Evolutionary conservation across 2,329 filamentous ascomycete genomes (phyloP).

Genomic region (Verticillium nubilum): DNA sequence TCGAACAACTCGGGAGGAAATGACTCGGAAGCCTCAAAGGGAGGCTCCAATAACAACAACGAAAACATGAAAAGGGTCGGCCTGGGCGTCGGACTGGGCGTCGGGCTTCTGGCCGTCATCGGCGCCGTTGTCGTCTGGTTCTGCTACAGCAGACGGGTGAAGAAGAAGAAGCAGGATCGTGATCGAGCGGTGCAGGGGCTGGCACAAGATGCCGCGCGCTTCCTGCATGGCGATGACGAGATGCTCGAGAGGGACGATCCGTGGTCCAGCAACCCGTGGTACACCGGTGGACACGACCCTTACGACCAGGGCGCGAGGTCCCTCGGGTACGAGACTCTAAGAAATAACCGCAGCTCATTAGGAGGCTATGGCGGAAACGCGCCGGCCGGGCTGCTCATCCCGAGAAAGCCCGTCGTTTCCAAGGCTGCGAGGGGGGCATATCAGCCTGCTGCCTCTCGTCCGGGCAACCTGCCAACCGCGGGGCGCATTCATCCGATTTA

Average conservation of each 20-base stretch:
- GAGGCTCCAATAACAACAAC: constrained; percentile 3
- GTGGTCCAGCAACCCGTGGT: constrained; percentile 33
- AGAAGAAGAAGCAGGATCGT: constrained; percentile 22
- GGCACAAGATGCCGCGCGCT: constrained; percentile 42
- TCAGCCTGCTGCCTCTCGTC: constrained; percentile 8
- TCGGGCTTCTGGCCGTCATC: constrained; percentile 52
- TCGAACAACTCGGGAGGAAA: constrained; percentile 15
- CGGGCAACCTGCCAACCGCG: constrained; percentile 12
- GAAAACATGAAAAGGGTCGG: constrained; percentile 41
- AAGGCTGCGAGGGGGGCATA: constrained; percentile 13
- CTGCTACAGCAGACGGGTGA: constrained; percentile 39
- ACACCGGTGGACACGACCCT: constrained; percentile 37
- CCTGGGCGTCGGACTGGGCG: constrained; percentile 59
- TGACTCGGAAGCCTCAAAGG: neutral
- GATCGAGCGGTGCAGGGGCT: constrained; percentile 43
- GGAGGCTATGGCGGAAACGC: constrained; percentile 15
- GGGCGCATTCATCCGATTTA: constrained; percentile 52
- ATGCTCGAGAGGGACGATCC: constrained; percentile 37
- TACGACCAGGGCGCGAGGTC: constrained; percentile 34
- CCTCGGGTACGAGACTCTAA: constrained; percentile 45
- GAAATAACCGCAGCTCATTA: constrained; percentile 18
- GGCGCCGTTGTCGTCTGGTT: constrained; percentile 39
- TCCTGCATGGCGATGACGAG: constrained; percentile 35
- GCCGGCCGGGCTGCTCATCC: constrained; percentile 17
- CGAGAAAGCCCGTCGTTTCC: constrained; percentile 25